Evolutionary conservation across 2,329 filamentous ascomycete genomes (phyloP), one percentile per base, ranked within the genome.

Genomic region (Monilinia aucupariae): DNA sequence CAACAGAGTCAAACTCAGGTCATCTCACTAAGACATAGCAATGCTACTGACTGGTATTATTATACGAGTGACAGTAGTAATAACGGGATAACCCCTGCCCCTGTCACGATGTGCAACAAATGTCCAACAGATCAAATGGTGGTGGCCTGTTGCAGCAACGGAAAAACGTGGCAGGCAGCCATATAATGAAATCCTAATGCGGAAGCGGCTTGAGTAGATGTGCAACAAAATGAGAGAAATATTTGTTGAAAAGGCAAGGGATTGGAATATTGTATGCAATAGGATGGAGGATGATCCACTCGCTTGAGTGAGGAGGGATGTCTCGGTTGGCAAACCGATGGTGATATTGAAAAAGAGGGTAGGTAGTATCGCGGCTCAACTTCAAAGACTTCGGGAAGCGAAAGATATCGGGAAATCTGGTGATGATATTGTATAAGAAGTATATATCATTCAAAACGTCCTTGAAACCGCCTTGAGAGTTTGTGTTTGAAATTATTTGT

Each of bases 51-150:
- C 39, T 12, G 53, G 20, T 10, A 47, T 47, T 43, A 32, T 48
- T 13, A 22, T 12, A 25, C 27, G 27, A n/a, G n/a, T n/a, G 30
- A 32, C 27, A 17, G 47, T 13, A 34, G 20, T 56, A 45, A 34
- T 22, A 56, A 34, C 48, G 37, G 12, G 34, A 22, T 32, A 17
- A 53, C 58, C 58, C 48, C 20, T 53, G 48, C 34, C 54, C 54
- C 54, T 56, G 54, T 25, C 43, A 56, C 41, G 54, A 56, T 12
- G 54, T 56, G 54, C 54, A 56, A 60, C 48, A 52, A 53, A 52
- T 41, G 10, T 22, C 20, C 48, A 60, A 43, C 47, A n/a, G 30
- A 52, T 22, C 47, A 22, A 60, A 37, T 43, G 58, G 43, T 32
- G 17, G 48, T 52, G 48, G 25, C 37, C 13, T 32, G 37, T 39